Evolutionary conservation across 225 moss, liverwort and hornwort genomes (phyloP).

Genomic region (Bryoerythrophyllum caledonicum): DNA sequence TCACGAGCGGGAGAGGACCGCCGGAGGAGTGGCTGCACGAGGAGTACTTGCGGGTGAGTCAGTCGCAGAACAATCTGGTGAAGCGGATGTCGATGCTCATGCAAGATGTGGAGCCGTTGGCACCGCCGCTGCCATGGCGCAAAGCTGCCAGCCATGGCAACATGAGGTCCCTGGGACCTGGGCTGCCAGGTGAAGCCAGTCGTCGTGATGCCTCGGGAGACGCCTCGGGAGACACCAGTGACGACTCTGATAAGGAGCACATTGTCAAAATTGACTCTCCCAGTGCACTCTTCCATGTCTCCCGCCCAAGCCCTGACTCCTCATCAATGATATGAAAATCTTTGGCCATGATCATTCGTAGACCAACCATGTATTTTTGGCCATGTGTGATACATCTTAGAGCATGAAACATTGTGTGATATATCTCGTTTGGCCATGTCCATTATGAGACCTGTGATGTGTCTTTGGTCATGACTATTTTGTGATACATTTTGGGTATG

Average conservation of each 20-base stretch:
- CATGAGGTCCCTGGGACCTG: conserved; percentile 2
- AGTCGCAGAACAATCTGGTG: conserved; percentile 46
- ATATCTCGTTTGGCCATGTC: neutral
- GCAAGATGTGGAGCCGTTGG: conserved; percentile 6
- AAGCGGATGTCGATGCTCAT: conserved; percentile 42
- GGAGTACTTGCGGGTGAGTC: conserved; percentile 21
- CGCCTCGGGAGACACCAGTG: conserved; percentile 58
- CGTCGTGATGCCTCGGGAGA: conserved; percentile 27
- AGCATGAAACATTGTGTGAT: neutral
- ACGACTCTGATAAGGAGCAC: conserved; percentile 79
- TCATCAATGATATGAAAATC: too few species aligned
- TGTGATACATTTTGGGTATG: too few species aligned
- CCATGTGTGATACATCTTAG: too few species aligned
- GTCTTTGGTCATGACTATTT: too few species aligned
- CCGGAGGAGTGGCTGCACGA: conserved; percentile 8
- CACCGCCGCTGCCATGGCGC: neutral
- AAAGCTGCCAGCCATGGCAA: conserved; percentile 48
- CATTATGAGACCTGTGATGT: neutral
- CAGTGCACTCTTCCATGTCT: conserved; percentile 57
- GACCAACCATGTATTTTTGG: too few species aligned
- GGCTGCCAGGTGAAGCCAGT: conserved; percentile 22
- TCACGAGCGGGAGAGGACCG: conserved; percentile 31
- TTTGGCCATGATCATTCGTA: neutral
- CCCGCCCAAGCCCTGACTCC: conserved; percentile 3
- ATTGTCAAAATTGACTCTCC: conserved; percentile 85